Evolutionary conservation across 345 rosid genomes (phyloP), one percentile per base, ranked within the genome.

Genomic region (Carallia pectinifolia): DNA sequence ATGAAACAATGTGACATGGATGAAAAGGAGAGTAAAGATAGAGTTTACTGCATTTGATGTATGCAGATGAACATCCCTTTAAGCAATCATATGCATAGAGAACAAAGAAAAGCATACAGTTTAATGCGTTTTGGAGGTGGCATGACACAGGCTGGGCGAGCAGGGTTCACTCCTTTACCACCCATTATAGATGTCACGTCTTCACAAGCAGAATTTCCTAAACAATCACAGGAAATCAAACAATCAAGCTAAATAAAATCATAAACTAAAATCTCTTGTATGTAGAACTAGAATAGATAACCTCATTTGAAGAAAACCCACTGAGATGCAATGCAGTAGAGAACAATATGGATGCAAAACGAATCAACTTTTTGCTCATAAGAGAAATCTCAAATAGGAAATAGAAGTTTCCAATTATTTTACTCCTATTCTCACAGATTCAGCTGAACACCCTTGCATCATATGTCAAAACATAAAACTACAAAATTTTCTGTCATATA

Each of bases 61-160:
- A 68, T n/a, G 23, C 29, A 33, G 37, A 67, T 19, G 47, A 64
- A 36, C 58, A 58, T 47, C 50, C 63, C 70, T 39, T 59, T 50
- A 60, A 79, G 59, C 60, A 65, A 64, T 62, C 9, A 39, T 29
- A 40, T 58, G 39, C 53, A 58, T n/a, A 70, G 68, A 67, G 55
- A 73, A 73, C 18, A 37, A 64, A 80, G 73, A 59, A 23, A 59
- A 66, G 40, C 86, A 81, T 84, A 86, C 85, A 75, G 31, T 81
- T 83, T 86, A 74, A 78, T 56, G 64, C 88, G 84, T 70, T 86
- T 86, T 70, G 86, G 81, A 68, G 85, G 86, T 61, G 72, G 78
- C 80, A 75, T 65, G 60, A 27, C 67, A 66, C 71, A 68, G 61
- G 68, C 76, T 8, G 79, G 80, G 60, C 68, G 69, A 29, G 67